Conservation (phyloP, 2,329 filamentous ascomycete genomes). For the Cladophialophora carrionii region DNA sequence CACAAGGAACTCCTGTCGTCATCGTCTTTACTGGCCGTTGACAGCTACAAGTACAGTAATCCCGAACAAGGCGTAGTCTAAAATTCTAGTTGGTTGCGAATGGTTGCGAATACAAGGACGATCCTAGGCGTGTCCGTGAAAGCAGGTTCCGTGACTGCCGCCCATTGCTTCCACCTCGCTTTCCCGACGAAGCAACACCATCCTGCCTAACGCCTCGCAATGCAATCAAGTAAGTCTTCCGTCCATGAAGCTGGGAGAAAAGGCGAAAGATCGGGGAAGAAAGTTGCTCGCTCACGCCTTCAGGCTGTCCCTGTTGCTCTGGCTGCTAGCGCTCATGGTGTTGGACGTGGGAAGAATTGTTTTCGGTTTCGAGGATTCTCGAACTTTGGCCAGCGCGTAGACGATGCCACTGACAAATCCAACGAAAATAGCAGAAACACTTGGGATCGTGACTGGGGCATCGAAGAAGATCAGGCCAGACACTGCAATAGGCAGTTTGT, state of each 20-base stretch:
- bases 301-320: conserved; percentile 84
- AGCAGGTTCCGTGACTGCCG: background rate
- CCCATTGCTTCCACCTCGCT: background rate
- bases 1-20: background rate
- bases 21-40: background rate
- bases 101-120: conserved; percentile 3
- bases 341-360: conserved; percentile 69
- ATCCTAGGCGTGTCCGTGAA: conserved; percentile 4
- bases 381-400: conserved; percentile 83
- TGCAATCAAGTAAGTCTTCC: conserved; percentile 16
- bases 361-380: conserved; percentile 70
- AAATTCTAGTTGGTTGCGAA: conserved; percentile 8
- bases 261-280: conserved; percentile 7
- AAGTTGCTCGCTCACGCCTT: conserved; percentile 60
- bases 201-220: conserved; percentile 16
- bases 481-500: conserved; percentile 95
- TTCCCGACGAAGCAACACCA: background rate
- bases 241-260: background rate
- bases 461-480: conserved; percentile 94
- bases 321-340: conserved; percentile 84
- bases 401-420: conserved; percentile 92
- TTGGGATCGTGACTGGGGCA: conserved; percentile 87
- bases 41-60: background rate
- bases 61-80: background rate
- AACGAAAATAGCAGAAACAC: conserved; percentile 85